phyloP scores from a whole-genome alignment of 306 rosid species.

The Clitoria ternatea region DNA sequence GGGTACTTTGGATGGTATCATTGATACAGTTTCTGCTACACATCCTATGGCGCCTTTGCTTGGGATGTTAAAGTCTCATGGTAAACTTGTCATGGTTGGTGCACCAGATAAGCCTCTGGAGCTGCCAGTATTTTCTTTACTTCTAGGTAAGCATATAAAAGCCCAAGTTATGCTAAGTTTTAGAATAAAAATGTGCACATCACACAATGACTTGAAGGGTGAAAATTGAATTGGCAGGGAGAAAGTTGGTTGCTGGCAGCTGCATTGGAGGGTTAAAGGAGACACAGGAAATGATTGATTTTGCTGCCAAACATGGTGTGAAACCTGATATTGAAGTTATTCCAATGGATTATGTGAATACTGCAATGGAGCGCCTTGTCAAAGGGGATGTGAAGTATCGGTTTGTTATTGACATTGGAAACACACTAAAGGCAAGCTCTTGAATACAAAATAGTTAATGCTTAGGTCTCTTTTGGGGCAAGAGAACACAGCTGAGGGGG shows the following conservation, averaged over 20 bases:
- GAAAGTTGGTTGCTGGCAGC: constrained; percentile 43
- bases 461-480: too few relatives aligned
- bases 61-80: constrained; percentile 39
- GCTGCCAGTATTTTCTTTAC: constrained; percentile 30
- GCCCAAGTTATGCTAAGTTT: too few relatives aligned
- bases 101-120: constrained; percentile 44
- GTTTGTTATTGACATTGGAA: constrained; percentile 50
- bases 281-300: constrained; percentile 53
- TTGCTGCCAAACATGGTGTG: constrained; percentile 45
- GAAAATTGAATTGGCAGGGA: constrained; percentile 23
- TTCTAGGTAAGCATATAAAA: constrained; percentile 16
- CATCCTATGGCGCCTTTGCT: constrained; percentile 44
- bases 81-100: constrained; percentile 53
- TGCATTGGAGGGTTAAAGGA: constrained; percentile 41
- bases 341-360: constrained; percentile 44
- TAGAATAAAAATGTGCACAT: not conserved
- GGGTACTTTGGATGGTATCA: constrained; percentile 49
- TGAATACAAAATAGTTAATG: too few relatives aligned
- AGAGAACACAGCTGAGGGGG: not conserved
- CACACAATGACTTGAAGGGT: not conserved
- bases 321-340: constrained; percentile 47
- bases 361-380: constrained; percentile 42
- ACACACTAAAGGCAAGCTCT: constrained; percentile 24
- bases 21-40: constrained; percentile 44
- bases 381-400: constrained; percentile 56